phyloP scores from a whole-genome alignment of 108 stramenopile species.

The Schizochytrium sp. region DNA sequence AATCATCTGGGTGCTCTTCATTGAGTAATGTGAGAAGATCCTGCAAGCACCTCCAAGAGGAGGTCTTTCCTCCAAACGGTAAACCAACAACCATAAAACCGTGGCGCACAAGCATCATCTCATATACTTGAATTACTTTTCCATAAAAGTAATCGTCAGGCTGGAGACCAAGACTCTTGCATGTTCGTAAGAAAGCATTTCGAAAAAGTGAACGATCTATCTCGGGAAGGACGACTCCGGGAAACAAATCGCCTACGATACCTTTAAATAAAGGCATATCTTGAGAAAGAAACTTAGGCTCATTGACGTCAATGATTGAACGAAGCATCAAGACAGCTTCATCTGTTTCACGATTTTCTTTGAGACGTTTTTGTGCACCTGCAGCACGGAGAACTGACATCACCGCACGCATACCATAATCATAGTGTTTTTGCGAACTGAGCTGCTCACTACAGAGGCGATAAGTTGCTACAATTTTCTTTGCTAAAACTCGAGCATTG shows the following conservation, averaged over 20 bases:
- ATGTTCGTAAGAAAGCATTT: slow-evolving; percentile 71
- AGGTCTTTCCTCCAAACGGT: slow-evolving; percentile 79
- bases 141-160: slow-evolving; percentile 77
- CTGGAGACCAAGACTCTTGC: slow-evolving; percentile 70
- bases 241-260: slow-evolving; percentile 79
- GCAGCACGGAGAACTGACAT: slow-evolving; percentile 81
- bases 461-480: slow-evolving; percentile 83
- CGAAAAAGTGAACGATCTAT: slow-evolving; percentile 75
- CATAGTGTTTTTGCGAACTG: slow-evolving; percentile 79
- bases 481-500: slow-evolving; percentile 74
- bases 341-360: slow-evolving; percentile 72
- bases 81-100: slow-evolving; percentile 83
- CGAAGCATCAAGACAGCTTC: slow-evolving; percentile 78
- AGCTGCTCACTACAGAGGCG: slow-evolving; percentile 83
- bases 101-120: slow-evolving; percentile 85
- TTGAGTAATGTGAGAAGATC: slow-evolving; percentile 68
- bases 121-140: slow-evolving; percentile 81
- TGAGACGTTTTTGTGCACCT: slow-evolving; percentile 78
- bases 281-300: slow-evolving; percentile 80
- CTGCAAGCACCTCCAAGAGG: slow-evolving; percentile 71
- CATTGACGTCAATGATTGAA: slow-evolving; percentile 82
- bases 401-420: slow-evolving; percentile 83
- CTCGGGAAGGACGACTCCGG: slow-evolving; percentile 74
- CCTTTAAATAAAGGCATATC: slow-evolving; percentile 83
- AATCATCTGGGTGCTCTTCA: slow-evolving; percentile 70